Evolutionary conservation across 495 filamentous ascomycete species (phyloP), one percentile per base, ranked within the genome.

Genomic region (Aspergillus saccharolyticus): DNA sequence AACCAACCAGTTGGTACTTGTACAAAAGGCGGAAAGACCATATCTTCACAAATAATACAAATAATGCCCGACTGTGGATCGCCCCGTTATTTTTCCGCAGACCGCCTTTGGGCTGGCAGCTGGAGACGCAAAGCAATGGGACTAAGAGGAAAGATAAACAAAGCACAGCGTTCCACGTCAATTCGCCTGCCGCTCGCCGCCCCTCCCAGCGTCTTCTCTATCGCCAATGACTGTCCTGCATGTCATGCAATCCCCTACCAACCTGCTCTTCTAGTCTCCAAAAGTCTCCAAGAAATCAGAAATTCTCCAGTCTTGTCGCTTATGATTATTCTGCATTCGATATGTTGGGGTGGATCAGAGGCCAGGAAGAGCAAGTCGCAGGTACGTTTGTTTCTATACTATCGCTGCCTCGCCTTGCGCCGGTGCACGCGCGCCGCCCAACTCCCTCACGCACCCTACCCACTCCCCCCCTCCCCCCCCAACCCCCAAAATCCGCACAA

Each of bases 121-220:
- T n/a, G n/a, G n/a, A n/a, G n/a, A n/a, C n/a, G n/a, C n/a, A n/a
- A n/a, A n/a, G n/a, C n/a, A n/a, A n/a, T n/a, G n/a, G n/a, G n/a
- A 28, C 25, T 28, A 28, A 28, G 9, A 3, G 3, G 9, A 28
- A 28, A 9, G 9, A 9, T 69, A 70, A 69, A 69, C 70, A 70
- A 70, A 69, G 57, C 66, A 66, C 53, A 57, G 59, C 64, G 49
- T 49, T 65, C 62, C 68, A 70, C 65, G 68, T 70, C 70, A 66
- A 66, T 57, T 16, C 51, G 18, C 49, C n/a, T 25, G 21, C 43
- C 30, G 24, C 16, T 19, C 19, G 28, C 47, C n/a, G 30, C 24
- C 44, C 25, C 44, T 44, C 59, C 50, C 43, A 24, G 53, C 54
- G 53, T 51, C 44, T 49, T 42, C 44, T 43, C 24, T 49, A 24